These are phyloP conservation scores for Aspergillus campestris DNA, from an alignment of 495 filamentous ascomycete genomes.

Conservation along the genomic window DNA sequence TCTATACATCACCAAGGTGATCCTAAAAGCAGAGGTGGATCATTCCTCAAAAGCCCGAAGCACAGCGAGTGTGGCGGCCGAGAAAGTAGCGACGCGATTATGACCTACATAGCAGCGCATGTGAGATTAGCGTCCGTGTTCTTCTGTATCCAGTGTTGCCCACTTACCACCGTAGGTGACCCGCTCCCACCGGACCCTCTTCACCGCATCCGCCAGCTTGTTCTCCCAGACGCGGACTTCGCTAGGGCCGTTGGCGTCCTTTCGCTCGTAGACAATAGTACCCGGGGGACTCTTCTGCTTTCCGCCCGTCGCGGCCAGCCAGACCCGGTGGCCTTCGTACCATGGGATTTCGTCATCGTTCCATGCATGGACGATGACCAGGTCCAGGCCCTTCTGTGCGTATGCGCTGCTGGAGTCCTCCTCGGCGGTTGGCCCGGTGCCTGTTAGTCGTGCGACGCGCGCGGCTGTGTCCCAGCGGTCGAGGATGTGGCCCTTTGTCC, in stretches of 20 bases:
- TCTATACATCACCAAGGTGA: neutral
- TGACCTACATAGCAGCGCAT: slow-evolving; percentile 24
- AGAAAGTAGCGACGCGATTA: slow-evolving; percentile 42
- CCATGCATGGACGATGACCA: slow-evolving; percentile 67
- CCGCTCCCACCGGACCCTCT: slow-evolving; percentile 40
- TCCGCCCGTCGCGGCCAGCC: slow-evolving; percentile 36
- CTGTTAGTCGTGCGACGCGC: slow-evolving; percentile 38
- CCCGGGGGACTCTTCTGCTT: slow-evolving; percentile 48
- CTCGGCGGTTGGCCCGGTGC: slow-evolving; percentile 14
- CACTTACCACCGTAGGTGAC: slow-evolving; percentile 40
- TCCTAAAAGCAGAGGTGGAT: neutral
- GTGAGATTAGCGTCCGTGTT: too few species aligned
- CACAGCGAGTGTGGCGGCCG: slow-evolving; percentile 51
- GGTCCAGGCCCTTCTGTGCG: slow-evolving; percentile 44
- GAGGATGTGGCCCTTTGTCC: slow-evolving; percentile 37
- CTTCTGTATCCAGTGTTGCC: too few species aligned
- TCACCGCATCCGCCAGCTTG: slow-evolving; percentile 30
- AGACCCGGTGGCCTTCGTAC: slow-evolving; percentile 41
- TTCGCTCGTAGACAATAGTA: slow-evolving; percentile 28
- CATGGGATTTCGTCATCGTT: slow-evolving; percentile 74
- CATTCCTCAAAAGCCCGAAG: slow-evolving; percentile 53
- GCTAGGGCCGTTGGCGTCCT: slow-evolving; percentile 19
- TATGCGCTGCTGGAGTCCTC: slow-evolving; percentile 19
- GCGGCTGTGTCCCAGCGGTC: slow-evolving; percentile 49
- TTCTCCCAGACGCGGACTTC: slow-evolving; percentile 34